Conservation (phyloP, 202 grass and related monocot genomes). For the Zizania palustris region DNA sequence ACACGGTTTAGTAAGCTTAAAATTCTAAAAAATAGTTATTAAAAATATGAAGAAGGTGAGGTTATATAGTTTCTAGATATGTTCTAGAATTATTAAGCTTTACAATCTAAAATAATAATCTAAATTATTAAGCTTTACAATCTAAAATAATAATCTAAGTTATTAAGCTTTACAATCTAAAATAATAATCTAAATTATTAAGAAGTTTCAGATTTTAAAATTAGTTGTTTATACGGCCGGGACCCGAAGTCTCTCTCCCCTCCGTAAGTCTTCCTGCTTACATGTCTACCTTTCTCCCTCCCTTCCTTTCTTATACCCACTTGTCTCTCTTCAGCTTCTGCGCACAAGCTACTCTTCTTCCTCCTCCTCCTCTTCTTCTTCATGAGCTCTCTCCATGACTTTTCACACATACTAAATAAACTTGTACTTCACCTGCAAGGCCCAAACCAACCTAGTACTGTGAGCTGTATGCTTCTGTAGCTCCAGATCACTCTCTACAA, state of each 20-base stretch:
- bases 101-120: no score
- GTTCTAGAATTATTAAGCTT: no score
- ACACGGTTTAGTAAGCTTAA: no score
- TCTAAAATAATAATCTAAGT: no score
- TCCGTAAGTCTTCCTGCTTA: conserved; percentile 31
- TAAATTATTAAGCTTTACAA: no score
- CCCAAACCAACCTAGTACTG: neutral
- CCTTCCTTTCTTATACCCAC: conserved; percentile 55
- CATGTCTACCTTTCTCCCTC: conserved; percentile 34
- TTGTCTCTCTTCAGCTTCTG: conserved; percentile 25
- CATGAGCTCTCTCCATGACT: conserved; percentile 41
- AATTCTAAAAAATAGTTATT: no score
- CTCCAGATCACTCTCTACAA: neutral
- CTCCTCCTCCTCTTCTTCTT: conserved; percentile 9
- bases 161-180: no score
- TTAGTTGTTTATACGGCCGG: conserved; percentile 11
- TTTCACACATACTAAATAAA: conserved; percentile 30
- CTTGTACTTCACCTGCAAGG: conserved; percentile 30
- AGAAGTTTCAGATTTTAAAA: no score
- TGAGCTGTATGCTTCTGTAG: conserved; percentile 36
- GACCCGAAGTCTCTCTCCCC: conserved; percentile 18
- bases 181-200: no score
- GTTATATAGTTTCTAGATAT: no score
- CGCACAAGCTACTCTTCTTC: conserved; percentile 33
- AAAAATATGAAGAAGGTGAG: no score